Conservation (phyloP, 2,329 filamentous ascomycete genomes). For the Chaetomiaceae sp. region DNA sequence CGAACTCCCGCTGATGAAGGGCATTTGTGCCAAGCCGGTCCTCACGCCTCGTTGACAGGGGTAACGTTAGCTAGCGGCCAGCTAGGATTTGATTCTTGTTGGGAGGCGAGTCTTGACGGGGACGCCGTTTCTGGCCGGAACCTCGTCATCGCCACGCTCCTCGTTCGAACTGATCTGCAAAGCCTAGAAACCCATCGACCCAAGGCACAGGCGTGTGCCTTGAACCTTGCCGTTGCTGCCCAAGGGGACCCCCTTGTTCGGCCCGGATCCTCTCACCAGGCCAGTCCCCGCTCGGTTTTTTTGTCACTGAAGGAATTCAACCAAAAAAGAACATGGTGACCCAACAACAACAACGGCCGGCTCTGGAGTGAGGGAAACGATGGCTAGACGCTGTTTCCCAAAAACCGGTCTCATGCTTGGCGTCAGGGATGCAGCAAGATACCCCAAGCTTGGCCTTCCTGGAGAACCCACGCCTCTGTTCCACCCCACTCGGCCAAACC, state of each 20-base stretch:
- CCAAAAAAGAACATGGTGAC: too few species aligned
- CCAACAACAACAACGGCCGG: too few species aligned
- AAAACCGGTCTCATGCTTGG: conserved; percentile 10
- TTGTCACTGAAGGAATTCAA: too few species aligned
- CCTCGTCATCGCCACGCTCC: conserved; percentile 16
- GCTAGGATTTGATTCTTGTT: conserved; percentile 2
- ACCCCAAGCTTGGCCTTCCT: conserved; percentile 12
- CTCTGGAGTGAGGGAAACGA: background rate
- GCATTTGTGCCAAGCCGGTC: background rate
- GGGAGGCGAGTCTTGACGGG: conserved; percentile 2
- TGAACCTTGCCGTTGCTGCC: background rate
- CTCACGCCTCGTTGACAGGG: conserved; percentile 18
- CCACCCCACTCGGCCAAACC: conserved; percentile 24
- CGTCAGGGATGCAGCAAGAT: conserved; percentile 9
- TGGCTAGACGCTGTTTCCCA: background rate
- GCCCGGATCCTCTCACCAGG: background rate
- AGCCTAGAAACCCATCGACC: conserved; percentile 21
- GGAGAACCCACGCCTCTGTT: conserved; percentile 9
- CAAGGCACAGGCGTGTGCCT: background rate
- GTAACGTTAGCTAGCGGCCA: background rate
- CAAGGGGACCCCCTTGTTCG: background rate
- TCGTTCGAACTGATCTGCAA: conserved; percentile 15
- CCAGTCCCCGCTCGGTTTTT: too few species aligned
- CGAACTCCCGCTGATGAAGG: background rate
- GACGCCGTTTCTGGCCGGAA: conserved; percentile 10